Conservation (phyloP, 2,329 filamentous ascomycete genomes). For the Fusarium sp. region DNA sequence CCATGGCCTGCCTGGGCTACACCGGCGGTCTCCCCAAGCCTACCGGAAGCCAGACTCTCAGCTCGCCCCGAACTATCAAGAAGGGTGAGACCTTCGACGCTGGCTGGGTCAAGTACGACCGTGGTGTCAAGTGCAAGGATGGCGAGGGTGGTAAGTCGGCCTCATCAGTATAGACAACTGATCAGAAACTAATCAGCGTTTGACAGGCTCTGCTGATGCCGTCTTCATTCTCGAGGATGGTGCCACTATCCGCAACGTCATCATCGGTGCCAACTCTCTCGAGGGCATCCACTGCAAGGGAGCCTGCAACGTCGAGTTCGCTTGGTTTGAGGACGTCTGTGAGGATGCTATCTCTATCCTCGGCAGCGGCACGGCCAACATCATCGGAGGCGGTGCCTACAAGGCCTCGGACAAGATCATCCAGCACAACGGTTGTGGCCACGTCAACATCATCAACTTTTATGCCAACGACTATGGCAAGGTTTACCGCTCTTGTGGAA, state of each 20-base stretch:
- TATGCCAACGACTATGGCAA: constrained; percentile 57
- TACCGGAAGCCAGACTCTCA: constrained; percentile 41
- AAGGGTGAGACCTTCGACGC: constrained; percentile 40
- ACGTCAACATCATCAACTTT: constrained; percentile 49
- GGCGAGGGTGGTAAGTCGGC: constrained; percentile 51
- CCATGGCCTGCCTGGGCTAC: constrained; percentile 40
- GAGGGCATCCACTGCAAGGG: constrained; percentile 58
- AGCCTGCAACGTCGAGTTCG: constrained; percentile 53
- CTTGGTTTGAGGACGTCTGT: constrained; percentile 60
- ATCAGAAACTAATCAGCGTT: not conserved
- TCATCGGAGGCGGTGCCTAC: constrained; percentile 55
- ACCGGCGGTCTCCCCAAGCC: constrained; percentile 43
- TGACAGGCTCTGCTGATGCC: constrained; percentile 41
- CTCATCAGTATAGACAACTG: too few relatives aligned
- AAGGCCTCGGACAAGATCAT: constrained; percentile 56
- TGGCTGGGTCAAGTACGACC: constrained; percentile 50
- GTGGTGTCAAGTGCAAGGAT: constrained; percentile 54
- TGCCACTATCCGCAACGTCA: constrained; percentile 55
- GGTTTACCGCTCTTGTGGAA: constrained; percentile 41
- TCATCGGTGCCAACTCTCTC: constrained; percentile 55
- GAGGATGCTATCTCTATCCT: constrained; percentile 42
- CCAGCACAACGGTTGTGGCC: constrained; percentile 58
- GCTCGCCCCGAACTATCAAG: constrained; percentile 44
- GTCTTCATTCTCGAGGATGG: constrained; percentile 53
- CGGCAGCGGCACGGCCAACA: constrained; percentile 46